phyloP scores from a whole-genome alignment of 345 rosid genomes.

The Salix suchowensis region DNA sequence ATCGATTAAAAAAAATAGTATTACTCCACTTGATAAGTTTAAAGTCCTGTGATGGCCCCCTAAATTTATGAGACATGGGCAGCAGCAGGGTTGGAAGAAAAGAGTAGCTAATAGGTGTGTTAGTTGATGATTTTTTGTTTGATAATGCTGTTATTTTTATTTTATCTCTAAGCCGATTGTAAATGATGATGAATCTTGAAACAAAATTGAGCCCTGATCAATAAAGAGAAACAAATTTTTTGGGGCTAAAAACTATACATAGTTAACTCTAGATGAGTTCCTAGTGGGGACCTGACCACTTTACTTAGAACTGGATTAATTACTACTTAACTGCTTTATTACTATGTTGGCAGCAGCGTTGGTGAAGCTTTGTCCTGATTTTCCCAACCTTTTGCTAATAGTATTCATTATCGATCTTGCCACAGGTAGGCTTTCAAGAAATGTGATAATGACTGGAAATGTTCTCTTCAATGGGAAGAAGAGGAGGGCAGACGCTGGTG shows the following conservation, averaged over 20 bases:
- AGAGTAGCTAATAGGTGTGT: no score
- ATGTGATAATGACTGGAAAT: conserved; percentile 89
- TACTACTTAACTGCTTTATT: background rate
- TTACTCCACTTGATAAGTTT: background rate
- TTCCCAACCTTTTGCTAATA: background rate
- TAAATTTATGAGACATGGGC: background rate
- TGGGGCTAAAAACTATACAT: background rate
- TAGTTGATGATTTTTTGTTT: no score
- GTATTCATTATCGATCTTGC: background rate
- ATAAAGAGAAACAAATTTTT: background rate
- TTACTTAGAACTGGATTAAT: background rate
- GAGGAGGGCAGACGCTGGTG: conserved; percentile 52
- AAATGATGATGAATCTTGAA: background rate
- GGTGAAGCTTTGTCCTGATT: background rate
- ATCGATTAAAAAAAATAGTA: no score
- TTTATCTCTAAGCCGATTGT: background rate
- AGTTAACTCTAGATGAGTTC: background rate
- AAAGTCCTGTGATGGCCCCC: background rate
- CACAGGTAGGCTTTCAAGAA: conserved; percentile 90
- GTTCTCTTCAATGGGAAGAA: conserved; percentile 86
- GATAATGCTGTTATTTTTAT: background rate
- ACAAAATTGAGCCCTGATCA: background rate
- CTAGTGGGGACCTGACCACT: background rate
- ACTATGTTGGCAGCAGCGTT: background rate
- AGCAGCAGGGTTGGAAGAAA: no score